Base-by-base conservation (phyloP, 768 basidiomycete species). In the Boletus patriciae region DNA sequence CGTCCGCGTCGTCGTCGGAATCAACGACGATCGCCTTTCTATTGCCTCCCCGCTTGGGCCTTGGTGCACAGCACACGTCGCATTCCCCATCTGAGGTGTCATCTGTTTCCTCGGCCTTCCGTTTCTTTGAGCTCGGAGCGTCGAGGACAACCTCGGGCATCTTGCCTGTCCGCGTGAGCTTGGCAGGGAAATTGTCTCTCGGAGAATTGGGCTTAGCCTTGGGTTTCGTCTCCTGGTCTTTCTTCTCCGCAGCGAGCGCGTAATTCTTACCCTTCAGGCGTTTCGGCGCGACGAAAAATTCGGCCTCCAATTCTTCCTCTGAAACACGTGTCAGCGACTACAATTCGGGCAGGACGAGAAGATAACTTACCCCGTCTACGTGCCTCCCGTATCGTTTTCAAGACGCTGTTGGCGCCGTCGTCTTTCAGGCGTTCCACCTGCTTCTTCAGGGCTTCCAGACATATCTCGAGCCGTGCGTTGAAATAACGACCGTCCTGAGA, bases 401-500 rank as follows among this genome's bases (percentile, higher is more conserved):
- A 73, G 12, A 88, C 90, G 1, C 78, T 81, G 2, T 71, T 67
- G 0, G 90, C 76, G 8, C 90, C 91, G 44, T 90, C 76, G 7
- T 80, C 78, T 57, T 82, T 80, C 18, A 98, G 74, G 7, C 80
- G 78, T 33, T 89, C 84, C 4, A 88, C 85, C 61, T 96, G 93
- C 2, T 66, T 71, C 63, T 78, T 77, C 37, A 96, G 74, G 1
- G 81, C 75, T 10, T 74, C 75, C 49, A 90, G 73, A 23, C 81
- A 77, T 42, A 83, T 79, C 19, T 89, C 84, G 21, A 96, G 77
- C 31, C 88, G 82, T n/a, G 87, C 86, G 50, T 89, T 86, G 79
- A 95, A 97, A 75, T 93, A 93, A 19, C 95, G 85, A 13, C 92
- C 92, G 34, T 92, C 89, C 34, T 85, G 83, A n/a, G 75, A 73